phyloP scores from a whole-genome alignment of 768 basidiomycete genomes.

The Boletus pseudo-olivaceus region DNA sequence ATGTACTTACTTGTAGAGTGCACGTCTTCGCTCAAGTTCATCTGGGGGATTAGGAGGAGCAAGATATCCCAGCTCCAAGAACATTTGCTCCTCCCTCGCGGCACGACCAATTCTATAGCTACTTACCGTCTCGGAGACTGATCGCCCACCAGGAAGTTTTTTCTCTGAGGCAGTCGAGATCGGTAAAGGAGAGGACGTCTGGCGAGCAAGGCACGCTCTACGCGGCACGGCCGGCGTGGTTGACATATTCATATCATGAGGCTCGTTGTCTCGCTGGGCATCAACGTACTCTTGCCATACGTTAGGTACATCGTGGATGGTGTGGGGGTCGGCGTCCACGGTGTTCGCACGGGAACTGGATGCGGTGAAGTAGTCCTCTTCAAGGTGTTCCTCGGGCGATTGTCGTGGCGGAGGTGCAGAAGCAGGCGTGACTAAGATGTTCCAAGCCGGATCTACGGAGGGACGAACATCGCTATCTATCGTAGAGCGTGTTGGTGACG shows the following conservation, averaged over 20 bases:
- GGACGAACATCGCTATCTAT: slow-evolving; percentile 1
- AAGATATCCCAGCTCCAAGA: slow-evolving; percentile 61
- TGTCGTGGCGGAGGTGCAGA: slow-evolving; percentile 21
- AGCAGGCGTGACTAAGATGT: slow-evolving; percentile 1
- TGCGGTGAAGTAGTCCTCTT: slow-evolving; percentile 32
- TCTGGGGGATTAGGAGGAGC: slow-evolving; percentile 81
- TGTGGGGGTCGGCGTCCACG: slow-evolving; percentile 14
- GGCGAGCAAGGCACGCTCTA: slow-evolving; percentile 54
- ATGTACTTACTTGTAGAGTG: slow-evolving; percentile 70
- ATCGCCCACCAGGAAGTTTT: slow-evolving; percentile 30
- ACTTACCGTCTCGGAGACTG: slow-evolving; percentile 33
- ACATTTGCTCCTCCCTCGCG: slow-evolving; percentile 68
- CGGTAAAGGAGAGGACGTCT: slow-evolving; percentile 63
- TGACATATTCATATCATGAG: slow-evolving; percentile 30
- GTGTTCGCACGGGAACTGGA: slow-evolving; percentile 24
- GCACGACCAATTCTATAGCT: slow-evolving; percentile 43
- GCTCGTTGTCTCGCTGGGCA: slow-evolving; percentile 25
- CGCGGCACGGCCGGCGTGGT: slow-evolving; percentile 49
- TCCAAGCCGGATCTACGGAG: slow-evolving; percentile 9
- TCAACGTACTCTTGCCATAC: slow-evolving; percentile 28
- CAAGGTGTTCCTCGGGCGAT: slow-evolving; percentile 22
- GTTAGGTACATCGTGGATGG: slow-evolving; percentile 14
- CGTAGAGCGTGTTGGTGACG: slow-evolving; percentile 19
- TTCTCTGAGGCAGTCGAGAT: slow-evolving; percentile 34
- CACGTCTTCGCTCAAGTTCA: slow-evolving; percentile 76